These are phyloP conservation scores for Fraxinus angustifolia DNA, from an alignment of 305 asterid species.

Conservation along the genomic window DNA sequence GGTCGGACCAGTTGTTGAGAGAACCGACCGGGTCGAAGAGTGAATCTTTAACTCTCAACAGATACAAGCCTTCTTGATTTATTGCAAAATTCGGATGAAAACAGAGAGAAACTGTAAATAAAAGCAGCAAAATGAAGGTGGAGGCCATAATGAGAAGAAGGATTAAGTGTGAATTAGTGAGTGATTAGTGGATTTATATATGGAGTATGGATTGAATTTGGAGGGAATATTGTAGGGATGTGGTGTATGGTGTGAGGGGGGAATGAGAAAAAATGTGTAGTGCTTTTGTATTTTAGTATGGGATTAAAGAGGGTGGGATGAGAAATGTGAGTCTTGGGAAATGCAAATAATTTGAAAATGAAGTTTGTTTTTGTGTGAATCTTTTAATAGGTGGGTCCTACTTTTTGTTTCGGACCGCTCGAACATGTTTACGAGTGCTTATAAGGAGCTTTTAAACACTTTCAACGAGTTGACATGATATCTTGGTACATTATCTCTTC, in stretches of 20 bases:
- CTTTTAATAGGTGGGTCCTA: neutral
- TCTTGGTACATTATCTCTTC: neutral
- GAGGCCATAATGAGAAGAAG: conserved; percentile 18
- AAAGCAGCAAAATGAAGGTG: neutral
- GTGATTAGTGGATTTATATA: conserved; percentile 1
- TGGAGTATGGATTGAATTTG: neutral
- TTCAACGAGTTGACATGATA: neutral
- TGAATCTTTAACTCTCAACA: conserved; percentile 43
- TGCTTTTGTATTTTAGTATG: neutral
- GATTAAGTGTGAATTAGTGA: neutral
- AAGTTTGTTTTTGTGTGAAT: neutral
- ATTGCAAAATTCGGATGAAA: conserved; percentile 29
- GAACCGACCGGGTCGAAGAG: conserved; percentile 42
- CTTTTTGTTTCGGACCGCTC: neutral
- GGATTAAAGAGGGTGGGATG: neutral
- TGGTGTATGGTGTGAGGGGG: neutral
- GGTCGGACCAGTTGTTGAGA: conserved; percentile 53
- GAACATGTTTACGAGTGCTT: neutral
- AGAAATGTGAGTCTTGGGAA: neutral
- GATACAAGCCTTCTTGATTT: conserved; percentile 48
- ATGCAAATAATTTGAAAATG: neutral
- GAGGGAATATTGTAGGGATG: neutral
- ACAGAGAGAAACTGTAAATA: conserved; percentile 17
- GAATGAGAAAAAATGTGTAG: conserved; percentile 11
- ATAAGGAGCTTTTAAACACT: neutral